Evolutionary conservation across 768 basidiomycete genomes (phyloP).

Genomic region (Leccinellum rugosiceps): DNA sequence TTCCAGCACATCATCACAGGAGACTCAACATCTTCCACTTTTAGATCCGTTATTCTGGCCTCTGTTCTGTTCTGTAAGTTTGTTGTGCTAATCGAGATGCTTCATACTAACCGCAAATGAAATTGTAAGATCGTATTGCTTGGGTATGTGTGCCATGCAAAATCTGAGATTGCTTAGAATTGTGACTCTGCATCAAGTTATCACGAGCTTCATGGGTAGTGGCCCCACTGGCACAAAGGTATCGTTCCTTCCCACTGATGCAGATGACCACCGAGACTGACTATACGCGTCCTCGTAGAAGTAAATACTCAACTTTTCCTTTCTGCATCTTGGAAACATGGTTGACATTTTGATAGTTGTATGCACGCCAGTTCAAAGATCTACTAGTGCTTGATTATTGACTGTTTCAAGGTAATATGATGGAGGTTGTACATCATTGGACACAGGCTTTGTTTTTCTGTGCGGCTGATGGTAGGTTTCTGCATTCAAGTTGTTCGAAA

Average conservation of each 20-base stretch:
- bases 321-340: not conserved
- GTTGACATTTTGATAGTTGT: not conserved
- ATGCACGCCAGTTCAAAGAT: not conserved
- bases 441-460: not conserved
- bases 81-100: not conserved
- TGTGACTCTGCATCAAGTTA: not conserved
- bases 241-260: not conserved
- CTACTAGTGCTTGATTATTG: not conserved
- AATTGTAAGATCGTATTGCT: not conserved
- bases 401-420: not conserved
- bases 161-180: not conserved
- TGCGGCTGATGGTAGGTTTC: not conserved
- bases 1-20: not conserved
- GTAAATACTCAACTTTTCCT: not conserved
- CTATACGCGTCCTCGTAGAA: not conserved
- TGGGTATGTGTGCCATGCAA: not conserved
- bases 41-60: not conserved
- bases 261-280: not conserved
- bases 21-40: not conserved
- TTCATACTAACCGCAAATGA: too few relatives aligned
- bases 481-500: too few relatives aligned
- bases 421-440: not conserved
- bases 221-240: not conserved
- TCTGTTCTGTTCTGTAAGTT: not conserved
- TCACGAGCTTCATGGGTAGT: not conserved